Evolutionary conservation across 352 stramenopile genomes (phyloP).

Genomic region (Pythium sp.): DNA sequence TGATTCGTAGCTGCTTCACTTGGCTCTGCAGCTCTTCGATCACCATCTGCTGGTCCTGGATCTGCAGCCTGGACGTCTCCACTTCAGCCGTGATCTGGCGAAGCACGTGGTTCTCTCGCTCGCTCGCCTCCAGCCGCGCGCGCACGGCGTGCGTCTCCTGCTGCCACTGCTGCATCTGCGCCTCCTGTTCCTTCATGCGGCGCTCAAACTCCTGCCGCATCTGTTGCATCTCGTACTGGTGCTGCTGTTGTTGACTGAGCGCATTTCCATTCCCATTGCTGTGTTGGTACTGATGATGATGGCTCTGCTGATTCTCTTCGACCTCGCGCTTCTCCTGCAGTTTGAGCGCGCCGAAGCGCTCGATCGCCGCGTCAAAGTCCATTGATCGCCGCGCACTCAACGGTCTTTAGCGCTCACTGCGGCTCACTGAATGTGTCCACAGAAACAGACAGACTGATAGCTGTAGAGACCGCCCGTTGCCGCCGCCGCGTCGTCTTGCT

Average conservation of each 20-base stretch:
- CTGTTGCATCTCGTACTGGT: slow-evolving; percentile 34
- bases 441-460: too few relatives aligned
- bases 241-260: slow-evolving; percentile 21
- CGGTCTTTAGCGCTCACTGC: neutral
- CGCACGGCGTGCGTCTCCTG: slow-evolving; percentile 52
- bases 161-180: slow-evolving; percentile 41
- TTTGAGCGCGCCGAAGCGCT: slow-evolving; percentile 71
- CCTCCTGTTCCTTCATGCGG: slow-evolving; percentile 41
- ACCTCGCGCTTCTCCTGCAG: slow-evolving; percentile 38
- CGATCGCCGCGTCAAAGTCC: slow-evolving; percentile 68
- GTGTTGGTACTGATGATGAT: slow-evolving; percentile 15
- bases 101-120: slow-evolving; percentile 60
- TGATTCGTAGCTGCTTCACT: slow-evolving; percentile 63
- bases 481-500: neutral
- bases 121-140: slow-evolving; percentile 33
- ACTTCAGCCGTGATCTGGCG: slow-evolving; percentile 36
- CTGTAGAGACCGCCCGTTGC: neutral
- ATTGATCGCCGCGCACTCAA: slow-evolving; percentile 24
- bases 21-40: slow-evolving; percentile 68
- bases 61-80: slow-evolving; percentile 44
- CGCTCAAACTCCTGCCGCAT: slow-evolving; percentile 52
- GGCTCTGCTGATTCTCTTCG: slow-evolving; percentile 2
- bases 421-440: neutral
- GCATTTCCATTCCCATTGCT: neutral
- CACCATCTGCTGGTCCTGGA: slow-evolving; percentile 58